Evolutionary conservation across 805 yeast species (phyloP).

Genomic region (Nakazawaea holstii): DNA sequence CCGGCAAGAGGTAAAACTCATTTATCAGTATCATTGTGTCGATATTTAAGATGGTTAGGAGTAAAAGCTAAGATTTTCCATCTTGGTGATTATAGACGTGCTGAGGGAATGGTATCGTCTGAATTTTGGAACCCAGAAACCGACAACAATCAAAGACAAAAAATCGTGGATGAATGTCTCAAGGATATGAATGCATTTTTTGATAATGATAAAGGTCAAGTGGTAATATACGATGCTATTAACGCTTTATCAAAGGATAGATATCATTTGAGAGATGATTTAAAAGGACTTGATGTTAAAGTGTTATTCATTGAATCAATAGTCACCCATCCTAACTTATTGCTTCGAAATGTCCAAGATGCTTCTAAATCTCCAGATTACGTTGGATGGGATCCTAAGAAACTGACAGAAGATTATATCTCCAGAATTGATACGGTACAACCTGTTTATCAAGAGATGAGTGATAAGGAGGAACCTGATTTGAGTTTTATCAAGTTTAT

Average conservation of each 20-base stretch:
- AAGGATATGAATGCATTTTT: conserved; percentile 68
- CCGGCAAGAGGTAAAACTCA: conserved; percentile 97
- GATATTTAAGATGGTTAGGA: conserved; percentile 94
- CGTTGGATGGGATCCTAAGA: conserved; percentile 62
- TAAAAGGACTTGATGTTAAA: conserved; percentile 59
- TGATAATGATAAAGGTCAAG: conserved; percentile 78
- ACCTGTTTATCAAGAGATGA: conserved; percentile 69
- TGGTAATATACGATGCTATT: conserved; percentile 94
- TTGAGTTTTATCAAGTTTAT: conserved; percentile 79
- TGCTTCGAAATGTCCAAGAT: conserved; percentile 73
- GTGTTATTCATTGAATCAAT: conserved; percentile 85
- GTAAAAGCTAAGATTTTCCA: conserved; percentile 90
- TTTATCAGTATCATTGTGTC: conserved; percentile 81
- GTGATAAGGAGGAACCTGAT: conserved; percentile 33
- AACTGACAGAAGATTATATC: conserved; percentile 74
- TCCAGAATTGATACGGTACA: conserved; percentile 64
- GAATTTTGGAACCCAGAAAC: conserved; percentile 10
- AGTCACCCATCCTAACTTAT: conserved; percentile 64
- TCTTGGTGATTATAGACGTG: conserved; percentile 84
- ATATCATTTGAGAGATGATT: conserved; percentile 44
- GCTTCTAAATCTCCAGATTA: conserved; percentile 90
- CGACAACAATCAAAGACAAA: conserved; percentile 39
- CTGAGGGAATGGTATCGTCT: conserved; percentile 13
- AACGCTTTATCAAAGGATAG: conserved; percentile 76
- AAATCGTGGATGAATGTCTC: conserved; percentile 58